Evolutionary conservation across 352 stramenopile species (phyloP).

Genomic region (Hyaloperonospora arabidopsidis): DNA sequence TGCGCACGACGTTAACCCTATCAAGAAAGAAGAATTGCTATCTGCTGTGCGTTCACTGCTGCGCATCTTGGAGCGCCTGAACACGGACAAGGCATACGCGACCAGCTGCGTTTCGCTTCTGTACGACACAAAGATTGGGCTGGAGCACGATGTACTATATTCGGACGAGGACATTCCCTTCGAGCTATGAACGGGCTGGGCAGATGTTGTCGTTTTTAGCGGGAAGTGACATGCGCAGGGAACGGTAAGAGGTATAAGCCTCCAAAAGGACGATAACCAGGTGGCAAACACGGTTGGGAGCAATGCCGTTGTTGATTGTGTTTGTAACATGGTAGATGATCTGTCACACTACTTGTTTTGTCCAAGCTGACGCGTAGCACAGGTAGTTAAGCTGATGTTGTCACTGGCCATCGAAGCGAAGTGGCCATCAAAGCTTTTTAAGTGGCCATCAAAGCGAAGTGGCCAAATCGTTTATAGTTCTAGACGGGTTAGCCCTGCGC

Average conservation of each 20-base stretch:
- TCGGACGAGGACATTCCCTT: slow-evolving; percentile 76
- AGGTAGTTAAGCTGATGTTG: no score
- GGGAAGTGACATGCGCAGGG: no score
- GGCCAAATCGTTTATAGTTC: no score
- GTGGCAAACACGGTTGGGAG: not conserved
- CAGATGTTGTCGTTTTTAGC: no score
- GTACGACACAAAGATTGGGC: slow-evolving; percentile 76
- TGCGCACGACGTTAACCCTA: slow-evolving; percentile 76
- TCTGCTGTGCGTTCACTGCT: slow-evolving; percentile 64
- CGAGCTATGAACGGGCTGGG: slow-evolving; percentile 41
- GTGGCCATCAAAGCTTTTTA: no score
- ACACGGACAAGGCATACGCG: slow-evolving; percentile 52
- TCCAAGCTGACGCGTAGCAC: no score
- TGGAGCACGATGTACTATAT: slow-evolving; percentile 76
- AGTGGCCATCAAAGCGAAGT: no score
- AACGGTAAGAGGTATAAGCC: no score
- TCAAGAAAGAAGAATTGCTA: slow-evolving; percentile 76
- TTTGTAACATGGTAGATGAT: not conserved
- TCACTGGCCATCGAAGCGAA: no score
- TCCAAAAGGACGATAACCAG: no score
- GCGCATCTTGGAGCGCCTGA: slow-evolving; percentile 60
- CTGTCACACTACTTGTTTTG: no score
- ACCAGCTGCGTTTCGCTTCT: slow-evolving; percentile 65
- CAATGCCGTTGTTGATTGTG: not conserved
- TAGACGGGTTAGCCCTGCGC: not conserved